phyloP scores from a whole-genome alignment of 2,329 filamentous ascomycete species.

The Dendryphion nanum region DNA sequence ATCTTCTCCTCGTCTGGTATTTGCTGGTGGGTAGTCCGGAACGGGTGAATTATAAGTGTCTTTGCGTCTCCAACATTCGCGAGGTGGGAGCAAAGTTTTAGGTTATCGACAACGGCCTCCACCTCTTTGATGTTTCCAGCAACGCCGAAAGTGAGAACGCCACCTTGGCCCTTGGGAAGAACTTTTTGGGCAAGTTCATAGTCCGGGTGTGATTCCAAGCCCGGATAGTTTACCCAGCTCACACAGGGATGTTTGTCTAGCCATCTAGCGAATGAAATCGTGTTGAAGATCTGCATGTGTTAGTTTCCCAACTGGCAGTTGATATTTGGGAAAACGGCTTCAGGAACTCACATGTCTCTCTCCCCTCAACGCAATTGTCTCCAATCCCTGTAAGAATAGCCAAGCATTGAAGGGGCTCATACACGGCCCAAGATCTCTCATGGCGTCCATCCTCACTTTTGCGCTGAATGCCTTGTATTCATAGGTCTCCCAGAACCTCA shows the following conservation, averaged over 20 bases:
- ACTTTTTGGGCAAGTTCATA: slow-evolving; percentile 17
- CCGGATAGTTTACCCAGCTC: slow-evolving; percentile 27
- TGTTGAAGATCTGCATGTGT: no score
- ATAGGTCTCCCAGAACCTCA: slow-evolving; percentile 25
- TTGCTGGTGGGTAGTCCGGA: slow-evolving; percentile 24
- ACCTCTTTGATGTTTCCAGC: slow-evolving; percentile 21
- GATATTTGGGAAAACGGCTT: no score
- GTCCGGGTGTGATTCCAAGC: slow-evolving; percentile 18
- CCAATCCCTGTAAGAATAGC: slow-evolving; percentile 22
- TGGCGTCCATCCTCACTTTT: slow-evolving; percentile 22
- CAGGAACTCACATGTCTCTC: slow-evolving; percentile 24
- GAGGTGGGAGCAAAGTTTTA: slow-evolving; percentile 22
- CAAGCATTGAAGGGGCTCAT: slow-evolving; percentile 21
- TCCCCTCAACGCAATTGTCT: slow-evolving; percentile 20
- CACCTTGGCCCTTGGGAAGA: slow-evolving; percentile 20
- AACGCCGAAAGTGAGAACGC: slow-evolving; percentile 24
- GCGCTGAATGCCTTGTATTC: slow-evolving; percentile 16
- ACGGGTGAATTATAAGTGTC: slow-evolving; percentile 26
- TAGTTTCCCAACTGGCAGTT: no score
- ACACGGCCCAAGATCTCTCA: slow-evolving; percentile 23
- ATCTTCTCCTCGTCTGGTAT: slow-evolving; percentile 23
- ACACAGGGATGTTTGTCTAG: slow-evolving; percentile 19
- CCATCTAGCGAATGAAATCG: slow-evolving; percentile 19
- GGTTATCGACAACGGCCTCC: slow-evolving; percentile 19
- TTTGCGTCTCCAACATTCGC: slow-evolving; percentile 32